phyloP scores from a whole-genome alignment of 768 basidiomycete genomes.

The Tricholoma matsutake region DNA sequence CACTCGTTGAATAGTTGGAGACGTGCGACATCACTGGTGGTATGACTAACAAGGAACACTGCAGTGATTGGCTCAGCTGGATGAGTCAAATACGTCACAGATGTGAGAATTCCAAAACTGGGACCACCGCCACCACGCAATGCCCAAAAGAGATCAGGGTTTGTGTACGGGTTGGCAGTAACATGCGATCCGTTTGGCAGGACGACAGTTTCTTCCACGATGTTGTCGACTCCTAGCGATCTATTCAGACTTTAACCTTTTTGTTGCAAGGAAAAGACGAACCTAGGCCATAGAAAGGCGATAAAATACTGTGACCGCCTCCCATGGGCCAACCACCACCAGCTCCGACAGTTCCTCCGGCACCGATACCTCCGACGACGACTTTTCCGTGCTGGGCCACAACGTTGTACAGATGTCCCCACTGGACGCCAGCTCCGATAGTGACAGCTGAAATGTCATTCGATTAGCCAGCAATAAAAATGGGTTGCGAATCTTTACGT shows the following conservation, averaged over 20 bases:
- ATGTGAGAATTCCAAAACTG: conserved; percentile 46
- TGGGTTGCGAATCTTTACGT: conserved; percentile 15
- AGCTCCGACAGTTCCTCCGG: conserved; percentile 41
- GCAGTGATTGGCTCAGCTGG: not conserved
- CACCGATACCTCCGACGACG: conserved; percentile 47
- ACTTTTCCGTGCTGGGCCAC: conserved; percentile 36
- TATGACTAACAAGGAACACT: no score
- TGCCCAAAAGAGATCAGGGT: conserved; percentile 52
- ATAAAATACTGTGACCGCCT: conserved; percentile 42
- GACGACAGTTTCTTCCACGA: conserved; percentile 42
- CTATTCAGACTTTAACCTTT: not conserved
- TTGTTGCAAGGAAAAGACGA: not conserved
- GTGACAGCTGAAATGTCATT: conserved; percentile 21
- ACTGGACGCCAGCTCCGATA: conserved; percentile 43
- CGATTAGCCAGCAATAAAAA: not conserved
- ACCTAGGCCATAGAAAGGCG: conserved; percentile 43
- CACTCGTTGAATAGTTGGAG: no score
- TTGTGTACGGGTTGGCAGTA: conserved; percentile 36
- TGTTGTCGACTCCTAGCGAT: conserved; percentile 47
- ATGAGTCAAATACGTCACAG: conserved; percentile 44
- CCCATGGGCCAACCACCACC: conserved; percentile 48
- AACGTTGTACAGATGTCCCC: conserved; percentile 39
- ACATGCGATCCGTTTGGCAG: conserved; percentile 38
- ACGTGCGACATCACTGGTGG: no score
- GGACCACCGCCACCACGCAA: conserved; percentile 50